Evolutionary conservation across 116 monocot genomes (phyloP).

Genomic region (Papilionanthe hybrid): DNA sequence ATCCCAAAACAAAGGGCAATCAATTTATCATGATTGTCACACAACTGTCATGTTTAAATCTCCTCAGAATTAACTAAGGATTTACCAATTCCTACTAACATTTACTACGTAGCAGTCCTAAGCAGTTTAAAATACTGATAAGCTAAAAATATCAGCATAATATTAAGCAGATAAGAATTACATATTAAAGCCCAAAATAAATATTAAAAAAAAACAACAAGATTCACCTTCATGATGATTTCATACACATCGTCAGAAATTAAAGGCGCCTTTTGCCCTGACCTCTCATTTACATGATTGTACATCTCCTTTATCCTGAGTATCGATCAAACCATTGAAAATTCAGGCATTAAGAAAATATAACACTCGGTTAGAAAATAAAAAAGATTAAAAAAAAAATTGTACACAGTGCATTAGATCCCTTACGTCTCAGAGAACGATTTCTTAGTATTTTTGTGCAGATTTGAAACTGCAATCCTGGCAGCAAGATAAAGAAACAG

Average conservation of each 20-base stretch:
- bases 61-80: no score
- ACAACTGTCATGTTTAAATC: no score
- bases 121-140: no score
- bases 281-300: constrained; percentile 61
- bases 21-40: no score
- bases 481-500: constrained; percentile 51
- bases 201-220: not conserved
- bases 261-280: constrained; percentile 59
- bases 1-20: no score
- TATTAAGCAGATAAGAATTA: not conserved
- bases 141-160: not conserved
- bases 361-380: not conserved
- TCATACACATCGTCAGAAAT: constrained; percentile 86
- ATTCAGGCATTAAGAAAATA: not conserved
- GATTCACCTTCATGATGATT: constrained; percentile 80
- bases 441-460: constrained; percentile 92
- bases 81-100: no score
- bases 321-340: not conserved
- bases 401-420: not conserved
- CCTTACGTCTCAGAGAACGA: constrained; percentile 93
- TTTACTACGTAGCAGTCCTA: no score
- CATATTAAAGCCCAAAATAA: not conserved
- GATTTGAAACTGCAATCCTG: constrained; percentile 75
- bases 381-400: not conserved
- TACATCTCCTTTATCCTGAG: constrained; percentile 85